Evolutionary conservation across 2,329 filamentous ascomycete genomes (phyloP).

Genomic region (Septoria linicola): DNA sequence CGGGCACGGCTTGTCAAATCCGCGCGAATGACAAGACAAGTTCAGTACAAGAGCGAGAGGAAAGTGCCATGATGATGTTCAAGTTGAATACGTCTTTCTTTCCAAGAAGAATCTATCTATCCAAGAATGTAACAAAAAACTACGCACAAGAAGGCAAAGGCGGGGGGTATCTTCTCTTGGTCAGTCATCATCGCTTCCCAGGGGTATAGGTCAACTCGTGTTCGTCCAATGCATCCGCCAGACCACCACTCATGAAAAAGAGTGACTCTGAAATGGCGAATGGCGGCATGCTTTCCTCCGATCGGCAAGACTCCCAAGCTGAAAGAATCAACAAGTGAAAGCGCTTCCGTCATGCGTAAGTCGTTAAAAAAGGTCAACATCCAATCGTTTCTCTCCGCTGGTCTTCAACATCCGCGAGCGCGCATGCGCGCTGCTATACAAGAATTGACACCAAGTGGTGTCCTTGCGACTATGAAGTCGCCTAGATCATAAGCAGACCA

Average conservation of each 20-base stretch:
- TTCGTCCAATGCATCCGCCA: slow-evolving; percentile 7
- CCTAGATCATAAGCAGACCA: slow-evolving; percentile 22
- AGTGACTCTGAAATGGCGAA: not conserved
- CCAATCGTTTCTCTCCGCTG: slow-evolving; percentile 4
- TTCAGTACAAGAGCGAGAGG: not conserved
- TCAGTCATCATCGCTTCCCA: slow-evolving; percentile 17
- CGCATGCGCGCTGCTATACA: slow-evolving; percentile 8
- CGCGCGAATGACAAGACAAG: too few relatives aligned
- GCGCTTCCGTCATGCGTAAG: slow-evolving; percentile 19
- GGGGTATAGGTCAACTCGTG: slow-evolving; percentile 9
- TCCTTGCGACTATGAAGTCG: not conserved
- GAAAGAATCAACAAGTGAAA: slow-evolving; percentile 18
- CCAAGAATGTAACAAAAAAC: slow-evolving; percentile 15
- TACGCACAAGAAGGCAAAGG: slow-evolving; percentile 21
- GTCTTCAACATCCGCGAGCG: not conserved
- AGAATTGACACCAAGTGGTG: slow-evolving; percentile 17
- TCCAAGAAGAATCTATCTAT: slow-evolving; percentile 12
- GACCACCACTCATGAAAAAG: not conserved
- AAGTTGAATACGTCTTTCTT: slow-evolving; percentile 1
- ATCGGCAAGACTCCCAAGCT: slow-evolving; percentile 13
- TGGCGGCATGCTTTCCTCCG: slow-evolving; percentile 6
- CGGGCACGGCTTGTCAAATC: too few relatives aligned
- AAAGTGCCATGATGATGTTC: not conserved
- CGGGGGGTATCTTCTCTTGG: slow-evolving; percentile 16
- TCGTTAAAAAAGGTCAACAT: slow-evolving; percentile 17